Evolutionary conservation across 2,329 filamentous ascomycete genomes (phyloP), one percentile per base, ranked within the genome.

Genomic region (Claviceps arundinis): DNA sequence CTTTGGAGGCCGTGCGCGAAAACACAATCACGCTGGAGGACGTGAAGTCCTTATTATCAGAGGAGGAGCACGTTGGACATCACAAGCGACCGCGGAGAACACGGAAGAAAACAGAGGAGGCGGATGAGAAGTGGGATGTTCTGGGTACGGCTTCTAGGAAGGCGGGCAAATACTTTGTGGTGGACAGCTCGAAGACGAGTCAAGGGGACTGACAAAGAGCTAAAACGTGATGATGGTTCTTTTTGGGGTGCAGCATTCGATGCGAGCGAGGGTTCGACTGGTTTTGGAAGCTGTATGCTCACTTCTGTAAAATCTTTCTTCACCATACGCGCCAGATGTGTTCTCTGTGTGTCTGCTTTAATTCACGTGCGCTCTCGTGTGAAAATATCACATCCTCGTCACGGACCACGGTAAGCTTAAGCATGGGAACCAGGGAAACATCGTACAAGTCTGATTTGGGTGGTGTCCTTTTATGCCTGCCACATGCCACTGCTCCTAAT

Each of bases 151-250:
- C 87, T 0, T 73, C 77, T 16, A 80, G 77, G 60, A 88, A 74
- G 51, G 77, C 77, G 4, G 87, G 86, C 14, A 79, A 76, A 57
- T 94, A 84, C 61, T 91, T 94, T 59, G 81, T 91, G 7, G 88
- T 93, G 2, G 79, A 87, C 56, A 82, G 77, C 57, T 74, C 73
- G 37, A 76, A 74, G 56, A 65, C 67, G 52, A 26, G 13, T 13
- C 22, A 14, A 37, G 24, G 17, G n/a, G 44, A 45, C 4, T 48
- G 19, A 37, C 5, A 34, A 41, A 60, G 19, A 57, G 19, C 34
- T 30, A 37, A 5, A 41, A 19, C 22, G 9, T 42, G 16, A 22
- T 24, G 13, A 9, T 11, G 2, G 16, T 11, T 24, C 0, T 17
- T 7, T 17, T 6, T 11, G 26, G n/a, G 11, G 41, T 1, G 4